Base-by-base conservation (phyloP, 805 yeast genomes). In the Candida coquimbonensis region DNA sequence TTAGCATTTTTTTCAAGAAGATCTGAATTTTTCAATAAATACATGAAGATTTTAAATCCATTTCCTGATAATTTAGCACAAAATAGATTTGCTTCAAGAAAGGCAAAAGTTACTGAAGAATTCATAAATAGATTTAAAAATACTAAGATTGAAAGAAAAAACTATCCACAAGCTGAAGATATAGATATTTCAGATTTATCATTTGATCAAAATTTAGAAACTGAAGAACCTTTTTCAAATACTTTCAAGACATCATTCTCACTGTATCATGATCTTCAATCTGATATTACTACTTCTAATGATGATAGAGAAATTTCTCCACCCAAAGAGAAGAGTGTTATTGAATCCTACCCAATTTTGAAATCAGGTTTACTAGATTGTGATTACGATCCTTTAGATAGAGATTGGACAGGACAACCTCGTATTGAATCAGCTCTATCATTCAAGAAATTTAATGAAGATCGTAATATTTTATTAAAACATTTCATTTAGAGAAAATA, bases 1-100 rank as follows among this genome's bases (percentile, higher is more conserved):
- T 25, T 49, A 27, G 45, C 51, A 1, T 59, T 53, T 40, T 57
- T 59, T 45, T 25, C 54, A n/a, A 52, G 55, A 47, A 49, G 63
- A 36, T 14, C 36, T 9, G 55, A 55, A 24, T 48, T 55, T 16
- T 56, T 54, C 33, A 19, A 19, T n/a, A 47, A 53, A 39, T 52
- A 54, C 64, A 49, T 53, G 50, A 44, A 37, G n/a, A 42, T 53
- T 13, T 17, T 46, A 24, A 49, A 51, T 14, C 52, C 53, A 34
- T 55, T 55, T 40, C 60, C 57, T 12, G 52, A 49, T 1, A 19
- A 47, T 7, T 38, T 53, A 21, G 38, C 40, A 2, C 36, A 49
- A 19, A 49, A 54, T 38, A 45, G 60, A 47, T 49, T 51, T 26
- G 34, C 13, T 6, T 56, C 61, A 24, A 51, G 62, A 44, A 55